These are phyloP conservation scores for Diversispora eburnea DNA, from an alignment of 192 early-diverging fungal genomes.

Conservation along the genomic window DNA sequence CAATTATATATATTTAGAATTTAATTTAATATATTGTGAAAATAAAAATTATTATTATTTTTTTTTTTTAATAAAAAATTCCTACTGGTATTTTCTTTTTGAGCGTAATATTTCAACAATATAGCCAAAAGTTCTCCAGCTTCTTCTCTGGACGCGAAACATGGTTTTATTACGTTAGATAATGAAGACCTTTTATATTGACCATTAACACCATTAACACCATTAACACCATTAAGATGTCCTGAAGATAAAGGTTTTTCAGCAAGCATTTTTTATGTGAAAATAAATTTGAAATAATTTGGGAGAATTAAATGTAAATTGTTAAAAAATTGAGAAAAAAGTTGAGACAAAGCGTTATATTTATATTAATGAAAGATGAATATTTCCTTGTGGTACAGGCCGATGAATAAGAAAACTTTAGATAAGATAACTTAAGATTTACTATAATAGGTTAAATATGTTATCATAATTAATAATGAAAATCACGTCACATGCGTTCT, in stretches of 20 bases:
- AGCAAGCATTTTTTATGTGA: constrained; percentile 9
- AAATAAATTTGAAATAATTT: not conserved
- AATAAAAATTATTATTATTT: not conserved
- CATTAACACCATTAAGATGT: not conserved
- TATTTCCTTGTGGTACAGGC: not conserved
- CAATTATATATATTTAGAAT: not conserved
- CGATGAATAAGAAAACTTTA: not conserved
- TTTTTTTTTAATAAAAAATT: not conserved
- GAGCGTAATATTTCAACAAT: not conserved
- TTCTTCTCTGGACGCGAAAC: constrained; percentile 13
- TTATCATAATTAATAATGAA: too few relatives aligned
- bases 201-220: too few relatives aligned
- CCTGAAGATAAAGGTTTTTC: not conserved
- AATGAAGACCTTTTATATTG: not conserved
- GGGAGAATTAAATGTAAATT: not conserved
- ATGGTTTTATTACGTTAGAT: not conserved
- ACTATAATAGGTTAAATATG: too few relatives aligned
- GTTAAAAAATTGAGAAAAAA: not conserved
- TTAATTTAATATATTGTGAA: not conserved
- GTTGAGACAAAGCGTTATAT: not conserved
- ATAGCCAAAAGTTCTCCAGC: constrained; percentile 8
- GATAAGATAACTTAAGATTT: not conserved
- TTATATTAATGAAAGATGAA: not conserved
- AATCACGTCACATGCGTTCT: too few relatives aligned
- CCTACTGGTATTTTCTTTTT: not conserved